A percentile compares a stretch with the other conserved stretches of the same genome.
Conservation (phyloP, 106 monocot species). For the Platanthera zijinensis region DNA sequence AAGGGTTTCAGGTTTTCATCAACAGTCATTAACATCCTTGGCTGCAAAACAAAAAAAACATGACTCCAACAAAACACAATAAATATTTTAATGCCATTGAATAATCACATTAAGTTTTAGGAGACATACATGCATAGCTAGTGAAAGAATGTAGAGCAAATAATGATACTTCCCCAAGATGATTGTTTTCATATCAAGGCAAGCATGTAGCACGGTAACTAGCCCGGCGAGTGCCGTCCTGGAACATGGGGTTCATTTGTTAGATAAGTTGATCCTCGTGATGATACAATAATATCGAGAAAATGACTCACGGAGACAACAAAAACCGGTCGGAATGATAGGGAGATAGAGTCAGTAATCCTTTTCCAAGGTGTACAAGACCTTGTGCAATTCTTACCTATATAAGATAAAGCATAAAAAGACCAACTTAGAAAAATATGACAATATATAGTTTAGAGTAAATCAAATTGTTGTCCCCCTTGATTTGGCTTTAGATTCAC, state of each 20-base stretch:
- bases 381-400: slow-evolving; percentile 99
- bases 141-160: slow-evolving; percentile 76
- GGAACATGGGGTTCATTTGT: slow-evolving; percentile 7
- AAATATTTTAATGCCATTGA: not conserved
- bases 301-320: slow-evolving; percentile 68
- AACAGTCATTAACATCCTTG: slow-evolving; percentile 97
- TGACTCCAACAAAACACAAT: not conserved
- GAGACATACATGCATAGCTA: slow-evolving; percentile 82
- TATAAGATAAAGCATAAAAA: slow-evolving; percentile 2
- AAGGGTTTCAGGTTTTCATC: slow-evolving; percentile 93
- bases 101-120: not conserved
- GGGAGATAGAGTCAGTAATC: slow-evolving; percentile 84
- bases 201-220: slow-evolving; percentile 70
- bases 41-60: slow-evolving; percentile 35
- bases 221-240: slow-evolving; percentile 86
- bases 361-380: slow-evolving; percentile 95
- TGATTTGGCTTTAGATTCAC: too few relatives aligned
- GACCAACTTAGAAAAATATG: not conserved
- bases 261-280: not conserved
- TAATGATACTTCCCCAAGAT: slow-evolving; percentile 93
- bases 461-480: not conserved
- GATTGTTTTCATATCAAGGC: slow-evolving; percentile 83
- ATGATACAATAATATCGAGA: not conserved
- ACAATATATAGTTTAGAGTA: not conserved
- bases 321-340: slow-evolving; percentile 94